Evolutionary conservation across 2,329 filamentous ascomycete genomes (phyloP), one percentile per base, ranked within the genome.

Genomic region (Trichoderma koningii): DNA sequence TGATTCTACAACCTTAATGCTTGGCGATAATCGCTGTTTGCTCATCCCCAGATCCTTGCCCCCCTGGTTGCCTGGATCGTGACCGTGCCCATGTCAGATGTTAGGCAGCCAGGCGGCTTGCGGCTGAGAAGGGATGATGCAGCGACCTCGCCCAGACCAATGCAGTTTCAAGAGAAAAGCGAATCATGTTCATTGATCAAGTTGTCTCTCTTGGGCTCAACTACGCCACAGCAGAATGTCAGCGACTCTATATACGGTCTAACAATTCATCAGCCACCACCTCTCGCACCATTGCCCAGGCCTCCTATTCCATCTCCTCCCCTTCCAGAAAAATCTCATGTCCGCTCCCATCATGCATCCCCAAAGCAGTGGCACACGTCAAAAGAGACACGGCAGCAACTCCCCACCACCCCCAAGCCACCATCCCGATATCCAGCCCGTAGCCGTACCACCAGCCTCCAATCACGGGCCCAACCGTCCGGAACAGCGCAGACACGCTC

Each of bases 261-360:
- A 34, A 3, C 7, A 2, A 10, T 12, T 2, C 3, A 38, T 38
- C 12, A 45, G 26, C 15, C 17, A 52, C 12, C 15, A 19, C 7
- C 15, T 21, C 9, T 2, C 45, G 0, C 10, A 14, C 14, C 34
- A 38, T 12, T 38, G 34, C 34, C 34, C 34, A 38, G 3, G 34
- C 34, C 28, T 3, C 15, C 19, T 62, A 53, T 50, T 53, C 45
- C 21, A 56, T 64, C n/a, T 73, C 68, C 3, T 75, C 74, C 77
- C 81, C 7, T 83, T 52, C 80, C 7, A 86, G 71, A 59, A 81
- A 75, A 28, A 86, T 82, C 74, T 88, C 86, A 73, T 88, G 86
- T 2, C 87, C 87, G 66, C 77, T 83, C 0, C 87, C 88, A 70
- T 91, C 88, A 44, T 85, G 79, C n/a, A 90, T 85, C 64, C 82